phyloP scores from a whole-genome alignment of 805 yeast species.

The Candida hispaniensis region DNA sequence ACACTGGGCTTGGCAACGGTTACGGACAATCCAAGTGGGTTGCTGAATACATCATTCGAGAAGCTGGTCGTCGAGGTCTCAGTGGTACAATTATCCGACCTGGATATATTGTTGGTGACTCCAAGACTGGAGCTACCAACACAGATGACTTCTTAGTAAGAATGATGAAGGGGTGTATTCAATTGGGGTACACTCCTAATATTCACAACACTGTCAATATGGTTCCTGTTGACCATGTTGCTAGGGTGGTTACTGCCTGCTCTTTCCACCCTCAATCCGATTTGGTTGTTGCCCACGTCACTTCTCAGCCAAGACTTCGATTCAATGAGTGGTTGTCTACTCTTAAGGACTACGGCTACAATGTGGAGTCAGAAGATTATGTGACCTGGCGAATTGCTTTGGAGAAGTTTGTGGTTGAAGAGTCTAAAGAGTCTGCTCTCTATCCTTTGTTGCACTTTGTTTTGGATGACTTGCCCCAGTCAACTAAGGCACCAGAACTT shows the following conservation, averaged over 20 bases:
- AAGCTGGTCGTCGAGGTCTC: conserved; percentile 81
- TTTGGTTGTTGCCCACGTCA: conserved; percentile 82
- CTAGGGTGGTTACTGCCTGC: conserved; percentile 75
- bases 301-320: conserved; percentile 86
- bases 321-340: conserved; percentile 66
- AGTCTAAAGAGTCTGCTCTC: conserved; percentile 69
- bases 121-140: conserved; percentile 76
- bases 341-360: conserved; percentile 62
- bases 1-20: conserved; percentile 75
- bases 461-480: conserved; percentile 79
- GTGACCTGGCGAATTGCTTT: conserved; percentile 66
- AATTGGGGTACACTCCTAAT: conserved; percentile 76
- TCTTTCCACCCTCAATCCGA: conserved; percentile 56
- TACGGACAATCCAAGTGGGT: conserved; percentile 99
- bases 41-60: conserved; percentile 78
- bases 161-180: conserved; percentile 89
- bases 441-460: conserved; percentile 93
- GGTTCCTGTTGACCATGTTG: conserved; percentile 98
- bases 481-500: conserved; percentile 89
- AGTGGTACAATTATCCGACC: conserved; percentile 88
- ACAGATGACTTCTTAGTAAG: conserved; percentile 94
- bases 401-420: conserved; percentile 67
- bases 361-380: conserved; percentile 52
- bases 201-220: conserved; percentile 82
- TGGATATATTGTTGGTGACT: conserved; percentile 88